Evolutionary conservation across 306 rosid species (phyloP).

Genomic region (Carpinus viminea): DNA sequence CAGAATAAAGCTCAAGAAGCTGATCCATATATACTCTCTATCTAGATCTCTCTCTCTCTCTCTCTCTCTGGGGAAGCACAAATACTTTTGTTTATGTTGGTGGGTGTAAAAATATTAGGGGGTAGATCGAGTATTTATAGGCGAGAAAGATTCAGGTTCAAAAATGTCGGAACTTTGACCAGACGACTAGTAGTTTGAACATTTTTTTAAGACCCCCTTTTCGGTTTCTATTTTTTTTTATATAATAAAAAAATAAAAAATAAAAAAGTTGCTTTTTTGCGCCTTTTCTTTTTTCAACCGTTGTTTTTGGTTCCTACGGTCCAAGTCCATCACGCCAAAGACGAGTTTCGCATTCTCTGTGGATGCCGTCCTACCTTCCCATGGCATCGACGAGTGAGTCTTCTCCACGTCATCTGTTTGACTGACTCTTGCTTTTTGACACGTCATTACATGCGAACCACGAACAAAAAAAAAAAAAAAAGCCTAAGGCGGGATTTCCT

Average conservation of each 20-base stretch:
- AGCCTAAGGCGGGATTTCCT: background rate
- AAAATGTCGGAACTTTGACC: conserved; percentile 42
- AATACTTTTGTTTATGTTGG: conserved; percentile 7
- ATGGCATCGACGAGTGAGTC: conserved; percentile 4
- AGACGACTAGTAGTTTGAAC: conserved; percentile 13
- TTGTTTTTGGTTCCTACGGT: background rate
- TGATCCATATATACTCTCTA: conserved; percentile 28
- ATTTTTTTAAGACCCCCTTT: conserved; percentile 8
- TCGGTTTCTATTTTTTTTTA: conserved; percentile 14
- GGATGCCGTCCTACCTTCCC: background rate
- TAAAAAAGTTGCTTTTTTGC: background rate
- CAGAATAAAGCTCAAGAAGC: conserved; percentile 5
- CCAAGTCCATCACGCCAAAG: background rate
- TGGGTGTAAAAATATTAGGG: background rate
- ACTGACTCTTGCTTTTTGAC: background rate
- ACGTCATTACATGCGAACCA: background rate
- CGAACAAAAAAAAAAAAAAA: background rate
- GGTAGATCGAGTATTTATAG: conserved; percentile 45
- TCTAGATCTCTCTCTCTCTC: conserved; percentile 1
- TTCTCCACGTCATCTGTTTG: conserved; percentile 1
- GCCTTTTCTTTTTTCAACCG: background rate
- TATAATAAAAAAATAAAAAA: too few species aligned
- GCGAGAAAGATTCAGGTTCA: background rate
- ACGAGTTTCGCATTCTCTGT: background rate
- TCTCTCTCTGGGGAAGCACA: background rate